Percentiles rank a stretch among this genome's conserved stretches.
These are phyloP conservation scores for Aureobasidium subglaciale DNA, from an alignment of 2,329 filamentous ascomycete species.

Conservation along the genomic window DNA sequence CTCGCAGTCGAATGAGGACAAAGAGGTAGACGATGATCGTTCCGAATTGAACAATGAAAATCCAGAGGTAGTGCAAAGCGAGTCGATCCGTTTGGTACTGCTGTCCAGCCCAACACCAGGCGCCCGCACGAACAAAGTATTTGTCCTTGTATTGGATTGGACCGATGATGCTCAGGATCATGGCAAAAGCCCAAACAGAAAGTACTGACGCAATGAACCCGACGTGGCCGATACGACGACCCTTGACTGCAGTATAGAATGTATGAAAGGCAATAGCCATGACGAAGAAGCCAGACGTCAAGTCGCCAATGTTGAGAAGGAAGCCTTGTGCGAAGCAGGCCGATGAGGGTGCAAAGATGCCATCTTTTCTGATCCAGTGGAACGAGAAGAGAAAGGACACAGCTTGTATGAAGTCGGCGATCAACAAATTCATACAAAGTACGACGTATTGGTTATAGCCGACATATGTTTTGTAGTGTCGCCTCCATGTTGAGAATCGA, in stretches of 20 bases:
- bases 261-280: conserved; percentile 60
- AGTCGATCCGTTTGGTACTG: conserved; percentile 50
- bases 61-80: conserved; percentile 58
- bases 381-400: conserved; percentile 57
- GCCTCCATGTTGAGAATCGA: conserved; percentile 25
- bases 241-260: conserved; percentile 54
- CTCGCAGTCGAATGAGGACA: conserved; percentile 24
- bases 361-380: conserved; percentile 49
- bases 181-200: conserved; percentile 52
- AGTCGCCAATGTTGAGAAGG: conserved; percentile 59
- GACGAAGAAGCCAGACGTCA: conserved; percentile 61
- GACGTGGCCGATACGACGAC: conserved; percentile 46
- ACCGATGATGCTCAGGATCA: conserved; percentile 49
- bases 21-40: conserved; percentile 45
- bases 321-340: conserved; percentile 60
- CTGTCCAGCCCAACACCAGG: conserved; percentile 61
- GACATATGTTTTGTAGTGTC: conserved; percentile 25
- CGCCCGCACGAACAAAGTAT: conserved; percentile 57
- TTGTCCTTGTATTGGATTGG: conserved; percentile 21
- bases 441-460: conserved; percentile 57
- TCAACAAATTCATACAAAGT: conserved; percentile 60
- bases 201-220: conserved; percentile 45
- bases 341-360: conserved; percentile 46
- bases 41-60: conserved; percentile 49
- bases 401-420: conserved; percentile 62